Conservation (phyloP, 805 yeast genomes). For the Metschnikowia chrysomelidarum region DNA sequence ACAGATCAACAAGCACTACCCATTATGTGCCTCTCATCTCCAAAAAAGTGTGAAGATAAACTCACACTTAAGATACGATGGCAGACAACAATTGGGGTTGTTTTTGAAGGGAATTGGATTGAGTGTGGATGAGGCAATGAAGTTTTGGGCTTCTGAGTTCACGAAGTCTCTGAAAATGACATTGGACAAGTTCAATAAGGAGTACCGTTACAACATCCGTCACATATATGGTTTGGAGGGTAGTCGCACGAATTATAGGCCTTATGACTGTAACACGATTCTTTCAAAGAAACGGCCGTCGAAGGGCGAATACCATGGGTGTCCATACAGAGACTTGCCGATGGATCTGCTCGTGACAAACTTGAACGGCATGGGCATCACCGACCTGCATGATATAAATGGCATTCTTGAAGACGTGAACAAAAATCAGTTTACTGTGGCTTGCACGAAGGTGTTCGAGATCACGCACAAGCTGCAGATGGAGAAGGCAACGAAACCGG, state of each 20-base stretch:
- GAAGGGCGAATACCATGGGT: slow-evolving; percentile 78
- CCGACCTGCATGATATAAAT: slow-evolving; percentile 53
- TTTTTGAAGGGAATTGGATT: slow-evolving; percentile 91
- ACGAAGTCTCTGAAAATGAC: slow-evolving; percentile 51
- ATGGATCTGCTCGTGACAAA: slow-evolving; percentile 59
- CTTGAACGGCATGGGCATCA: slow-evolving; percentile 63
- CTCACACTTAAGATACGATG: slow-evolving; percentile 77
- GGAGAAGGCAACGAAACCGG: slow-evolving; percentile 38
- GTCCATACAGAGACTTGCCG: slow-evolving; percentile 81
- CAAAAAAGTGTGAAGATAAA: slow-evolving; percentile 56
- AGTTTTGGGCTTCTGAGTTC: slow-evolving; percentile 79
- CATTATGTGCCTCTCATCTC: slow-evolving; percentile 73
- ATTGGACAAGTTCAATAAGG: slow-evolving; percentile 78
- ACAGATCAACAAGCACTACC: slow-evolving; percentile 63
- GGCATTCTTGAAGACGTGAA: slow-evolving; percentile 67
- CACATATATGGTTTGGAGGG: slow-evolving; percentile 94
- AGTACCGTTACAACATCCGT: slow-evolving; percentile 82
- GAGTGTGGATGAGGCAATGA: slow-evolving; percentile 79
- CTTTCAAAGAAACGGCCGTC: slow-evolving; percentile 68
- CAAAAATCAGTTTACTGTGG: slow-evolving; percentile 72
- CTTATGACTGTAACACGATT: slow-evolving; percentile 82
- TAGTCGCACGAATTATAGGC: slow-evolving; percentile 76
- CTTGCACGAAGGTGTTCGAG: slow-evolving; percentile 89
- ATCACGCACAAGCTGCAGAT: slow-evolving; percentile 52
- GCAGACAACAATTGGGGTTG: slow-evolving; percentile 80